Evolutionary conservation across 306 rosid genomes (phyloP).

Genomic region (Boehmeria nivea): DNA sequence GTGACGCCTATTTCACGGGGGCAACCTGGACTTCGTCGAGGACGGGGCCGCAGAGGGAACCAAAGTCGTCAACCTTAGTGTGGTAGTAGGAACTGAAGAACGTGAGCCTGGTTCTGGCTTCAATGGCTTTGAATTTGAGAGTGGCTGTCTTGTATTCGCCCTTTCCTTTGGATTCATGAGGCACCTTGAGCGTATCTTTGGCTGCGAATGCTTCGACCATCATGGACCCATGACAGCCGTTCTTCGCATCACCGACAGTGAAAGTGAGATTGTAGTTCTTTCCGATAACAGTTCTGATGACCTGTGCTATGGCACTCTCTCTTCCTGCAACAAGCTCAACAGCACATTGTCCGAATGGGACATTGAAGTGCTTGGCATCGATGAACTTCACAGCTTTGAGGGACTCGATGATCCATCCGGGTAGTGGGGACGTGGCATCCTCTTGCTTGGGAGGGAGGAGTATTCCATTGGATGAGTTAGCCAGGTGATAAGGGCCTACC

Average conservation of each 20-base stretch:
- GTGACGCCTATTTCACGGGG: slow-evolving; percentile 20
- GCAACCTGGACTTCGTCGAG: slow-evolving; percentile 62
- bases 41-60: slow-evolving; percentile 91
- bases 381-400: slow-evolving; percentile 82
- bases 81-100: slow-evolving; percentile 91
- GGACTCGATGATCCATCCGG: slow-evolving; percentile 91
- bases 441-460: slow-evolving; percentile 86
- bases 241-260: slow-evolving; percentile 71
- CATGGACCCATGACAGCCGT: slow-evolving; percentile 95
- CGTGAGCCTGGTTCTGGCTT: slow-evolving; percentile 69
- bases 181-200: slow-evolving; percentile 64
- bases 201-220: slow-evolving; percentile 89
- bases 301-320: slow-evolving; percentile 85
- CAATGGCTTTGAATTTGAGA: slow-evolving; percentile 60
- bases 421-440: slow-evolving; percentile 79
- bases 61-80: slow-evolving; percentile 64
- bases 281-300: slow-evolving; percentile 58
- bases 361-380: slow-evolving; percentile 50
- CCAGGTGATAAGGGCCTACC: slow-evolving; percentile 74
- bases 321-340: slow-evolving; percentile 89
- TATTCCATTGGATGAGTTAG: slow-evolving; percentile 73
- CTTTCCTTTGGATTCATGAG: slow-evolving; percentile 69
- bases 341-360: slow-evolving; percentile 65
- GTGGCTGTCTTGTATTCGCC: slow-evolving; percentile 51
- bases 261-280: slow-evolving; percentile 60